Percentiles rank a stretch among this genome's conserved stretches.
phyloP scores from a whole-genome alignment of 139 green algal species.

The Coccomyxa sp. region DNA sequence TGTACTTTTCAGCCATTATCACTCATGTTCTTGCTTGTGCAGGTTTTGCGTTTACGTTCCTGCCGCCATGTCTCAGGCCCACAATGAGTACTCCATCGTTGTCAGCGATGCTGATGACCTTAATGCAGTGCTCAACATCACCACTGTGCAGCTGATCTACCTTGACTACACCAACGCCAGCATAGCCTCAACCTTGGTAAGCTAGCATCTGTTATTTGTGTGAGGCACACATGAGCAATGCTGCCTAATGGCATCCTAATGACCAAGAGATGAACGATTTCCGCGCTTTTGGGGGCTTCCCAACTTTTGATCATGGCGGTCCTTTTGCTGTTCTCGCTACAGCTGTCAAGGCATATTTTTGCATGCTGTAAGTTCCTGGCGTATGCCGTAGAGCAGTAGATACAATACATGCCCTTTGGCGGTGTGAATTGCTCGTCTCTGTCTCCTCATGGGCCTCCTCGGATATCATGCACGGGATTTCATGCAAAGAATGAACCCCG shows the following conservation, averaged over 20 bases:
- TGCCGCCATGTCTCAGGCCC: neutral
- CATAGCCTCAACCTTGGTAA: neutral
- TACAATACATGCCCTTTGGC: no score
- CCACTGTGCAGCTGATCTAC: neutral
- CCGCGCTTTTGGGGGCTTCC: neutral
- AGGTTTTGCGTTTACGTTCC: neutral
- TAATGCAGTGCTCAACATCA: neutral
- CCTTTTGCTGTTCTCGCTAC: neutral
- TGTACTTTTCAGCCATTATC: no score
- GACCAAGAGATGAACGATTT: neutral
- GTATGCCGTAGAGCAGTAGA: no score
- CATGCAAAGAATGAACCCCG: no score
- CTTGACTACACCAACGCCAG: neutral
- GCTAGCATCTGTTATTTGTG: neutral
- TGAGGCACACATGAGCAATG: no score
- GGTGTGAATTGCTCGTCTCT: no score
- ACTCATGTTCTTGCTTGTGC: no score
- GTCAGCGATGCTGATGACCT: neutral
- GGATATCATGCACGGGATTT: no score
- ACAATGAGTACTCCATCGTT: neutral
- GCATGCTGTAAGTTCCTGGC: neutral
- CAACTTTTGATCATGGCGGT: neutral
- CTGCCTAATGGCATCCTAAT: neutral
- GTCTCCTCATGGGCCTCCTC: no score
- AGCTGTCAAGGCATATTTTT: neutral